Evolutionary conservation across 2,329 filamentous ascomycete genomes (phyloP), one percentile per base, ranked within the genome.

Genomic region (Penicillium oxalicum): DNA sequence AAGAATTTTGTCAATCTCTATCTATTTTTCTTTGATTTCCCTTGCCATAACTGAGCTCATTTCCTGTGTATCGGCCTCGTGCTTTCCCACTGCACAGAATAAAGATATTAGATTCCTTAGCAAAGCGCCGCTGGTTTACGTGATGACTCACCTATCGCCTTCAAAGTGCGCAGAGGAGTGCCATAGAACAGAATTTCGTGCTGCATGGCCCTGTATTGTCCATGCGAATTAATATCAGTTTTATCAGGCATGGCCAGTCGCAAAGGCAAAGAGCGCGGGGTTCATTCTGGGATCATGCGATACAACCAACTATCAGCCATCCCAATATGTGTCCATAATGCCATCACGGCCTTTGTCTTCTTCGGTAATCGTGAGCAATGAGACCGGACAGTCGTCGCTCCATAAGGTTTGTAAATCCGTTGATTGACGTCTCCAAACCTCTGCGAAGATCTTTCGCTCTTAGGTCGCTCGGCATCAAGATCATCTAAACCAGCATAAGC

Each of bases 201-300:
- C 29, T 5, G 45, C 45, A 38, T 47, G 45, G 45, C 45, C 41
- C 32, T 47, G 36, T 7, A 25, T 47, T 33, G 33, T 42, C 45
- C 40, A 47, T 25, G 45, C 45, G 24, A 37, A 47, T n/a, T 38
- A 47, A 42, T 47, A 25, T 9, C 45, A 47, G 32, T 26, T 47
- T 13, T 47, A 47, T 42, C 39, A 38, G 36, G 35, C 45, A 32
- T 4, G 11, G 29, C 45, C 45, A 36, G 35, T 47, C 38, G 32
- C 45, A n/a, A 38, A 47, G 38, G 45, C 45, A 42, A 47, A 37
- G 38, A 47, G 45, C 29, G 26, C 39, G 25, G 45, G 45, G 35
- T 47, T 47, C 39, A 47, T 47, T 13, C 11, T 47, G 45, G 45
- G 45, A 47, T 47, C 32, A 13, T 47, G 45, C 36, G 45, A 47